phyloP scores from a whole-genome alignment of 2,329 filamentous ascomycete genomes.

The Ceratocystis cubensis region DNA sequence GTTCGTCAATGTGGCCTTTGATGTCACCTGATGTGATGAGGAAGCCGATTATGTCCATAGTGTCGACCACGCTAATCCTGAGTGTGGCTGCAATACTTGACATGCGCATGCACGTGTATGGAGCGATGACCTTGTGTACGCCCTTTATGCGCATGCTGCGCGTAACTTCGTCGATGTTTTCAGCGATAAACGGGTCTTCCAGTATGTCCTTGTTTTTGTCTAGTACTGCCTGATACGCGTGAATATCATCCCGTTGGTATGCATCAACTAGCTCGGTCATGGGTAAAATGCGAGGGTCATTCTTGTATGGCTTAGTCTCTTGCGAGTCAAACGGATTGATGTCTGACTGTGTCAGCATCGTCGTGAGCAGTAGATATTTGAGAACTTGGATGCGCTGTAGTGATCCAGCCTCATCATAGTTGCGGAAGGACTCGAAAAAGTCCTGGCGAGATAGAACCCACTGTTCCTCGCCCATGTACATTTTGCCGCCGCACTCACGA shows the following conservation, averaged over 20 bases:
- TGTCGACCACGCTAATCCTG: conserved; percentile 71
- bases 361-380: conserved; percentile 90
- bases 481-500: conserved; percentile 95
- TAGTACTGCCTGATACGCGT: conserved; percentile 77
- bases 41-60: conserved; percentile 90
- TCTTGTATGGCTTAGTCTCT: conserved; percentile 96
- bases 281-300: conserved; percentile 82
- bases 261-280: conserved; percentile 97
- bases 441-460: conserved; percentile 96
- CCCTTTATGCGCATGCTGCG: conserved; percentile 97
- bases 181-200: conserved; percentile 87
- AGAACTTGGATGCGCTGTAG: conserved; percentile 85
- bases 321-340: conserved; percentile 99
- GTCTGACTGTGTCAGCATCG: conserved; percentile 95
- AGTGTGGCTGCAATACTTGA: conserved; percentile 79
- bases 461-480: conserved; percentile 99
- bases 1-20: conserved; percentile 78
- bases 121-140: conserved; percentile 81
- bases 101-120: conserved; percentile 85
- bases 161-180: conserved; percentile 98
- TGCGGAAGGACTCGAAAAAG: conserved; percentile 97
- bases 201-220: conserved; percentile 80
- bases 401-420: conserved; percentile 96
- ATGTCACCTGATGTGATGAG: conserved; percentile 85
- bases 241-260: conserved; percentile 90